These are phyloP conservation scores for Calonectria pauciramosa DNA, from an alignment of 2,329 filamentous ascomycete species.

Conservation along the genomic window DNA sequence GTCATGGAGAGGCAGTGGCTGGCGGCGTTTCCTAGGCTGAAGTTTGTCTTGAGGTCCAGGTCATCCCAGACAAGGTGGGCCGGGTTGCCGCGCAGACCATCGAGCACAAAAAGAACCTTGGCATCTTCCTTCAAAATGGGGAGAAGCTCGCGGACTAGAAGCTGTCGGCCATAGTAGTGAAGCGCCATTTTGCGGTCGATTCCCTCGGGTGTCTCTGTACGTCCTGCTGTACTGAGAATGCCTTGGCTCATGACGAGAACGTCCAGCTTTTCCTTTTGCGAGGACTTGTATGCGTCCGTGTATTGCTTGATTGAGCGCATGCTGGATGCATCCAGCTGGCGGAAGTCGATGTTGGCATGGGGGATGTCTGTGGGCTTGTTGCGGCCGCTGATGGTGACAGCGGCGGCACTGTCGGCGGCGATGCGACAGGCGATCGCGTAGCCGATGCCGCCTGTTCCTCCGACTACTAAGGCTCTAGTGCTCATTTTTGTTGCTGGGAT, in stretches of 20 bases:
- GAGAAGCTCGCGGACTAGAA: slow-evolving; percentile 56
- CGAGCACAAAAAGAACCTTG: slow-evolving; percentile 56
- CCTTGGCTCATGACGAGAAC: slow-evolving; percentile 56
- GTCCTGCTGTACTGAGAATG: slow-evolving; percentile 51
- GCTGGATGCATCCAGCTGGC: slow-evolving; percentile 49
- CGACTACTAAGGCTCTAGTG: slow-evolving; percentile 50
- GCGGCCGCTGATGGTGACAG: slow-evolving; percentile 51
- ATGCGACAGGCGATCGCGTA: slow-evolving; percentile 54
- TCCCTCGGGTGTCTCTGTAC: slow-evolving; percentile 58
- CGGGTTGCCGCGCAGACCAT: slow-evolving; percentile 48
- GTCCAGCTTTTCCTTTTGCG: slow-evolving; percentile 42
- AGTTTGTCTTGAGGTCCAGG: slow-evolving; percentile 54
- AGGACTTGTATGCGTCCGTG: slow-evolving; percentile 44
- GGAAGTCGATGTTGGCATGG: slow-evolving; percentile 51
- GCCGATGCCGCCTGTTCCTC: slow-evolving; percentile 53
- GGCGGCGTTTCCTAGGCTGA: slow-evolving; percentile 49
- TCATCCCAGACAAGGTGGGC: slow-evolving; percentile 54
- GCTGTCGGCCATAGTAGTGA: slow-evolving; percentile 61
- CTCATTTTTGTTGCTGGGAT: slow-evolving; percentile 23
- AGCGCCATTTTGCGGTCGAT: slow-evolving; percentile 61
- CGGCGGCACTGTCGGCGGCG: slow-evolving; percentile 44
- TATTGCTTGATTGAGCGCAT: slow-evolving; percentile 52
- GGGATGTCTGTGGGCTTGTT: slow-evolving; percentile 47
- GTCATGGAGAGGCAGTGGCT: slow-evolving; percentile 56
- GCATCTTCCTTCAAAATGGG: slow-evolving; percentile 53